Evolutionary conservation across 2,329 filamentous ascomycete genomes (phyloP), one percentile per base, ranked within the genome.

Genomic region (Xylaria sp.): DNA sequence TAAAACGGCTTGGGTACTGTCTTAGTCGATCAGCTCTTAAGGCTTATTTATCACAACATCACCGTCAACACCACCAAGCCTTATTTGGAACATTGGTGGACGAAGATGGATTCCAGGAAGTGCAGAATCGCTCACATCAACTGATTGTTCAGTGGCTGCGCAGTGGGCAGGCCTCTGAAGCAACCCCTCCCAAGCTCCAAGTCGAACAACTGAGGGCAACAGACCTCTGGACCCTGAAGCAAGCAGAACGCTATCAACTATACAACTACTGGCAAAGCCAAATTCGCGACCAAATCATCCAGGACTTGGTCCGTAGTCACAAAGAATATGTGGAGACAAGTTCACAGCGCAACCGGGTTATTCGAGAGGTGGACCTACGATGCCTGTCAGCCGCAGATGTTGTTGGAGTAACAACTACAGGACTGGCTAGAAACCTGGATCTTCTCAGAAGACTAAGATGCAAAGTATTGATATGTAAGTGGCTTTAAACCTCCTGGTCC

Each of bases 341-440:
- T 2, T 53, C 68, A n/a, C 1, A 40, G 5, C 64, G 69, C 35
- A 62, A 70, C 19, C 54, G 54, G 0, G 67, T 74, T 0, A 49
- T 62, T 9, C 64, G 71, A 1, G 76, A 79, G 3, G 68, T 78
- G 1, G 73, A 79, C 33, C 65, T 75, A 1, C 76, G 78, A 5
- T 75, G 73, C 23, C 73, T 83, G 1, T 60, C 71, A 2, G 21
- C 72, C 13, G 78, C 80, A 0, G 68, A 80, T 4, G 77, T 89
- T 3, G 80, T 89, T 43, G 86, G 86, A 0, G 74, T 87, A 1
- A 89, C 86, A 0, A 89, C 87, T 0, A 85, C 82, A 0, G 85
- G 85, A 0, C 74, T 89, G 1, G 86, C 87, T 0, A 74, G 76
- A 19, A 81, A 84, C 15, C 71, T 86, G 0, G 72, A 78, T 0